phyloP scores from a whole-genome alignment of 148 eudicot species.

The Rhododendron ovatum region DNA sequence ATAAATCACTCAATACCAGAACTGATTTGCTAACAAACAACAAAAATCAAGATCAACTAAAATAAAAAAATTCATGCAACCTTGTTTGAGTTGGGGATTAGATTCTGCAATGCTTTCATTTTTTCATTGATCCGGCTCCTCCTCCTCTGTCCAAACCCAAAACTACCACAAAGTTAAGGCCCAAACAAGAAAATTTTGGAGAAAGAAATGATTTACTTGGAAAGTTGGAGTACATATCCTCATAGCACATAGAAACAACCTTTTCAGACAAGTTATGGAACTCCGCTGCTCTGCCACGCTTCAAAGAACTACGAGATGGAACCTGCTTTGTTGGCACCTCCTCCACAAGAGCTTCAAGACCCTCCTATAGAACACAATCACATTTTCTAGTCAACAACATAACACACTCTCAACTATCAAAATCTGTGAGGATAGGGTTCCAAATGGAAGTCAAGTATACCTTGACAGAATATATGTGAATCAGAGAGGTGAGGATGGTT shows the following conservation, averaged over 20 bases:
- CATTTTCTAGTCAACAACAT: background rate
- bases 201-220: background rate
- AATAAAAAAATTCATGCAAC: conserved; percentile 16
- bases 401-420: background rate
- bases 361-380: conserved; percentile 34
- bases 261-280: conserved; percentile 91
- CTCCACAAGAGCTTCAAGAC: conserved; percentile 39
- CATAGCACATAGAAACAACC: conserved; percentile 28
- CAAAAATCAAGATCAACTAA: background rate
- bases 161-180: background rate
- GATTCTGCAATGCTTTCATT: conserved; percentile 89
- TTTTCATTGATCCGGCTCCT: conserved; percentile 92
- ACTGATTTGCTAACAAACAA: too few relatives aligned
- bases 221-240: background rate
- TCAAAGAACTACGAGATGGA: conserved; percentile 43
- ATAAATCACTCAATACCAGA: background rate
- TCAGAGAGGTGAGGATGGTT: background rate
- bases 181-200: background rate
- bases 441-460: background rate
- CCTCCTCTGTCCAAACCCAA: conserved; percentile 54
- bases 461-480: background rate
- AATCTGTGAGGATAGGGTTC: background rate
- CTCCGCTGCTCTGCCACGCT: conserved; percentile 84
- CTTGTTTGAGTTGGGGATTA: conserved; percentile 93
- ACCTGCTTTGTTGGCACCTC: conserved; percentile 30